Evolutionary conservation across 2,329 filamentous ascomycete genomes (phyloP), one percentile per base, ranked within the genome.

Genomic region (Macrophomina tecta): DNA sequence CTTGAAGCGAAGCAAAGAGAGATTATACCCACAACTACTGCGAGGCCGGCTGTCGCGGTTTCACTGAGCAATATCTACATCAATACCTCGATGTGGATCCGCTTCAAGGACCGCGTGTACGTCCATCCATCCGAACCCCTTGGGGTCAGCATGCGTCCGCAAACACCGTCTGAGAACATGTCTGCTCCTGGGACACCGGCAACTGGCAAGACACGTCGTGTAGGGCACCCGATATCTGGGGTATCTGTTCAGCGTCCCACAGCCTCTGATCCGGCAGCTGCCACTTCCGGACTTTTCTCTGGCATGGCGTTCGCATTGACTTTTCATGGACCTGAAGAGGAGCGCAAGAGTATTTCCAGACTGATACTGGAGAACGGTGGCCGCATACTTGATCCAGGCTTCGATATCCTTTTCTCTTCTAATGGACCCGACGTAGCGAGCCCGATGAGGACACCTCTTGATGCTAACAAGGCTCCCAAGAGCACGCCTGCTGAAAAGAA

Each of bases 231-330:
- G 16, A 64, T 32, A 40, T 60, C 42, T 30, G 38, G 40, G n/a
- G 68, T 73, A 18, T 69, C 70, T 3, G 71, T 72, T 11, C 70
- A 71, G 18, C 74, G 74, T 34, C 71, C 75, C 49, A 68, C 69
- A 4, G 76, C 76, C 42, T 73, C 75, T 5, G 71, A 73, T 76
- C 76, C 2, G 71, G 72, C 9, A 55, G 42, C 63, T 71, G 52
- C 60, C 71, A 71, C 53, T 3, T 73, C 71, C 18, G 81, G 82
- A 2, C 69, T 96, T 0, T 97, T 98, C 73, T 80, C 85, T 1
- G 88, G 89, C 49, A 97, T 97, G 93, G 88, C 88, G 0, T 97
- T 98, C 78, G 93, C 93, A 0, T 86, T 97, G 11, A 94, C 93
- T 0, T 92, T 93, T 69, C 81, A 83, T 4, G 72, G 71, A 2